Base-by-base conservation (phyloP, 805 yeast genomes). In the Candida maltosa region DNA sequence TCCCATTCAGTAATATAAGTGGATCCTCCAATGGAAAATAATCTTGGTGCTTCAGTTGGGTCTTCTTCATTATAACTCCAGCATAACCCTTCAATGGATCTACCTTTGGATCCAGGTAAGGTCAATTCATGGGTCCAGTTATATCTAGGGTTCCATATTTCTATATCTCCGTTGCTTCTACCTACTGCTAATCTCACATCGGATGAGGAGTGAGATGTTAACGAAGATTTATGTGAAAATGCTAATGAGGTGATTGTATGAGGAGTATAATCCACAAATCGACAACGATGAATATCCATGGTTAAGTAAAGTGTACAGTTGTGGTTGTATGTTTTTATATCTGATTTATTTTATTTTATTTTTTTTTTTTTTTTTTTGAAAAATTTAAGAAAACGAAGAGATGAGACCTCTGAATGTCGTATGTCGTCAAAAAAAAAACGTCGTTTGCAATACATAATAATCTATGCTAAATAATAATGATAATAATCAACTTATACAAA, bases 1-100 rank as follows among this genome's bases (percentile, higher is more conserved):
- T 89, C 83, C 97, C 98, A 93, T 56, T 93, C 98, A 3, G 96
- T 87, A 31, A 93, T 68, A 31, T 73, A 73, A 4, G 96, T 84
- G 1, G 97, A 86, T 5, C 97, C 98, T 30, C 97, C 97, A 45
- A 88, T 87, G 24, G 96, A 83, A 54, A 91, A 93, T 31, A 93
- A 69, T 45, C 97, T 73, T 16, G 84, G 74, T 45, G 95, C 73
- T 19, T 82, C 73, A 4, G 65, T 52, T 6, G 58, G 63, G n/a
- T 59, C 65, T 9, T 69, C 70, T 3, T 69, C 70, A 6, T 62
- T 55, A 14, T 65, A 54, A 2, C 82, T 56, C 97, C 97, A 93
- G 15, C 81, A 81, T 6, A 93, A 60, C 0, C 95, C 96, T 63
- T 93, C 99, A 35, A 93, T 75, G 6, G 96, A 79, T 41, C 94